phyloP scores from a whole-genome alignment of 306 rosid genomes.

The Begonia fuchsioides region DNA sequence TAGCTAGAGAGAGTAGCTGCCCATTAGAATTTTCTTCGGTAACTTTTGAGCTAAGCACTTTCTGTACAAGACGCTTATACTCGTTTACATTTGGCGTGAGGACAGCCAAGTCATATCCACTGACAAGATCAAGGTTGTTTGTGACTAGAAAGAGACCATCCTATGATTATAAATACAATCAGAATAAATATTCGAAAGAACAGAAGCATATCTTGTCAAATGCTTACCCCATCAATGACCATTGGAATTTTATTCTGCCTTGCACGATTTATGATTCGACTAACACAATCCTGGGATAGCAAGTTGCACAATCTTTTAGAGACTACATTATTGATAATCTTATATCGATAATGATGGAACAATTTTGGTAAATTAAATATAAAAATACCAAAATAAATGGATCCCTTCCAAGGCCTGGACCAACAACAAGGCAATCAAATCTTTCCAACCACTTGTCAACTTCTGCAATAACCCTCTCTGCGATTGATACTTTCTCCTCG shows the following conservation, averaged over 20 bases:
- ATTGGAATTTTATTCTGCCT: conserved; percentile 53
- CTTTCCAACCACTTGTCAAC: conserved; percentile 77
- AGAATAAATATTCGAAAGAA: neutral
- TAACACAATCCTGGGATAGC: conserved; percentile 56
- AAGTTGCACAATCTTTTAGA: conserved; percentile 13
- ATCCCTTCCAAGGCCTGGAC: conserved; percentile 97
- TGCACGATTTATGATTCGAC: conserved; percentile 64
- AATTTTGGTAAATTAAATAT: neutral
- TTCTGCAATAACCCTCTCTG: conserved; percentile 54
- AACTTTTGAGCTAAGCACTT: conserved; percentile 46
- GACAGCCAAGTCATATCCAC: conserved; percentile 66
- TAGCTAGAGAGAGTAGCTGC: conserved; percentile 55
- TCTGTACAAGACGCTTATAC: conserved; percentile 71
- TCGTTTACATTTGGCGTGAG: conserved; percentile 81
- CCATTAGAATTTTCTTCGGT: conserved; percentile 29
- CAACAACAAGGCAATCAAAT: conserved; percentile 83
- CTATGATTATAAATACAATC: conserved; percentile 20
- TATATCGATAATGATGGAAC: neutral
- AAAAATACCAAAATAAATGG: conserved; percentile 65
- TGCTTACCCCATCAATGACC: conserved; percentile 66
- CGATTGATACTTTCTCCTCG: conserved; percentile 36
- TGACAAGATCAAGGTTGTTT: conserved; percentile 54
- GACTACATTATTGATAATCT: neutral
- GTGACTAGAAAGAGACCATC: conserved; percentile 88
- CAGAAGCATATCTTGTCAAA: neutral